These are phyloP conservation scores for Tuber magnatum DNA, from an alignment of 495 filamentous ascomycete genomes.

Conservation along the genomic window DNA sequence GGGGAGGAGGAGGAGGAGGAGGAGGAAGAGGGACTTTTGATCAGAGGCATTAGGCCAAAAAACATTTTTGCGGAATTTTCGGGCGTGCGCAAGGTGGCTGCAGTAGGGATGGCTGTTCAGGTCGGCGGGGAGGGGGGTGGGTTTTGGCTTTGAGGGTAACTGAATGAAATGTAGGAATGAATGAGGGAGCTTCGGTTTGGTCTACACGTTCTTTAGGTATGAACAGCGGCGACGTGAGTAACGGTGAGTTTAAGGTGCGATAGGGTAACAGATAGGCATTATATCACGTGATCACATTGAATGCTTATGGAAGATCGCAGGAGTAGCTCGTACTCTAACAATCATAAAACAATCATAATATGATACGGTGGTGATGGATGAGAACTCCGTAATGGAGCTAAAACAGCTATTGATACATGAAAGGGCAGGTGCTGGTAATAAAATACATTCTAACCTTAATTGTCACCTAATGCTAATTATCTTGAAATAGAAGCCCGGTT, in stretches of 20 bases:
- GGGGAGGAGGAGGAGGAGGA: no score
- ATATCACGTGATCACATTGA: neutral
- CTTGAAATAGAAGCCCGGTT: neutral
- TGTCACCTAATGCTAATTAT: neutral
- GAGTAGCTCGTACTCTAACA: neutral
- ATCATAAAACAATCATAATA: neutral
- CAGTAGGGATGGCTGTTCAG: neutral
- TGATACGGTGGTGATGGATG: neutral
- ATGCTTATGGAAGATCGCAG: neutral
- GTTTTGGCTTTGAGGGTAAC: neutral
- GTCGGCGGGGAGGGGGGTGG: neutral
- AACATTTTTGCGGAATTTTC: slow-evolving; percentile 23
- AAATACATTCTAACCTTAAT: slow-evolving; percentile 2
- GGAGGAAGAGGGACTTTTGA: slow-evolving; percentile 38
- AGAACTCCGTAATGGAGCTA: neutral
- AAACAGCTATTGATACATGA: neutral
- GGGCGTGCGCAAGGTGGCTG: neutral
- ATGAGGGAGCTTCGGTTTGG: neutral
- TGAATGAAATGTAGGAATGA: neutral
- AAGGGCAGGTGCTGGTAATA: neutral
- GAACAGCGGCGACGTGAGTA: neutral
- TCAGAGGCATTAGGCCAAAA: slow-evolving; percentile 37
- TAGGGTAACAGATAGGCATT: neutral
- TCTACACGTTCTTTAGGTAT: neutral
- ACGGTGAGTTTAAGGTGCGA: neutral